Base-by-base conservation (phyloP, 139 green algal species). In the Gonium pectorale region DNA sequence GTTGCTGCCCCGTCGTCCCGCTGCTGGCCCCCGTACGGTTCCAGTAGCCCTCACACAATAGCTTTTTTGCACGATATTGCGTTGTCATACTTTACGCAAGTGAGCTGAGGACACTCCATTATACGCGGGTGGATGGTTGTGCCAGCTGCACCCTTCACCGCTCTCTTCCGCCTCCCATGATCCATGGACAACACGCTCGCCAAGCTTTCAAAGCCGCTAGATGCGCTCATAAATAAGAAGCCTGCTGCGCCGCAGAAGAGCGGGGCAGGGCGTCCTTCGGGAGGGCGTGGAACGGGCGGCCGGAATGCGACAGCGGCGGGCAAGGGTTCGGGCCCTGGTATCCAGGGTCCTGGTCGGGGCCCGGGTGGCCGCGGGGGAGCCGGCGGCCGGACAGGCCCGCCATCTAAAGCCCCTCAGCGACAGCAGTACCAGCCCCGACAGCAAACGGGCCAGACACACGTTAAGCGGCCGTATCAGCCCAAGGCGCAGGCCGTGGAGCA, bases 171-270 rank as follows among this genome's bases (percentile, higher is more conserved):
- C n/a, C n/a, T n/a, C n/a, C n/a, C 56, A 64, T 33, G 6, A 35
- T 33, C 56, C 56, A 77, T 77, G 68, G 41, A 22, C 22, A 6
- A 41, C 8, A 62, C 44, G 5, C 44, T 31, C 2, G 44, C 60
- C 2, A 77, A 62, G 27, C 41, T 77, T 11, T 77, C 68, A 5
- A 26, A 43, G 27, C 41, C 68, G 29, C 43, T 77, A 6, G 68
- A 77, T 60, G 11, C 68, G 43, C 41, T 77, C 27, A 77, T 77
- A n/a, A n/a, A n/a, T 4, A 38, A 40, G 43, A 77, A 77, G 43
- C 68, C 68, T 40, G 29, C 17, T 27, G 8, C 35, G n/a, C n/a
- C n/a, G n/a, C n/a, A n/a, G n/a, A n/a, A n/a, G n/a, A n/a, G n/a
- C 29, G 35, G 11, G 35, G 33, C 64, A 5, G 35, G 33, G 35